phyloP scores from a whole-genome alignment of 1,139 yeast genomes.

The Taiozyma sp. region DNA sequence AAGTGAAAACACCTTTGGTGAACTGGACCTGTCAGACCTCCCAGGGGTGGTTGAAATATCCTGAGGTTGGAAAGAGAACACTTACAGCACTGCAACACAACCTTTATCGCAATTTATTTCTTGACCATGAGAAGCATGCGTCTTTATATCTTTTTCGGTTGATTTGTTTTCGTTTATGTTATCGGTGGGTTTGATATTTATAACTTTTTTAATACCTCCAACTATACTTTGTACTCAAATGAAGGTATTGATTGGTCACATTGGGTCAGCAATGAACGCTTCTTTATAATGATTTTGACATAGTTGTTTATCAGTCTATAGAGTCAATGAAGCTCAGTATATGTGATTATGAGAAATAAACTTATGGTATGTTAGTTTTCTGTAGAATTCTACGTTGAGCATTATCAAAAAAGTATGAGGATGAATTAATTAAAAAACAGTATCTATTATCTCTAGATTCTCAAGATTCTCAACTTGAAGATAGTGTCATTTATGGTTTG shows the following conservation, averaged over 20 bases:
- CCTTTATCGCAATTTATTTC: not conserved
- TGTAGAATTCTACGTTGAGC: not conserved
- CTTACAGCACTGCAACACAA: not conserved
- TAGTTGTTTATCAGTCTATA: not conserved
- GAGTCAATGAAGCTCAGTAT: conserved; percentile 11
- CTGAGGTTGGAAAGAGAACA: not conserved
- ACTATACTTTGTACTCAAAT: not conserved
- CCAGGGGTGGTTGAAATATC: conserved; percentile 2
- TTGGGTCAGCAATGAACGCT: not conserved
- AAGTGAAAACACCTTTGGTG: conserved; percentile 81
- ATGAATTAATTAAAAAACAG: not conserved
- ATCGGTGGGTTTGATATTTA: not conserved
- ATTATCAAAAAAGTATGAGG: not conserved
- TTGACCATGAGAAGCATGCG: not conserved
- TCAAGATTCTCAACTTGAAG: conserved; percentile 75
- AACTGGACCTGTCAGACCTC: not conserved
- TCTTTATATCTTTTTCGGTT: not conserved
- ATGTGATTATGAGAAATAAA: not conserved
- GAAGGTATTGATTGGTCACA: not conserved
- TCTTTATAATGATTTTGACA: not conserved
- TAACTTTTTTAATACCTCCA: not conserved
- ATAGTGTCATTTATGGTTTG: conserved; percentile 83
- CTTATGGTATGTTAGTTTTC: not conserved
- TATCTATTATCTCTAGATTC: conserved; percentile 31
- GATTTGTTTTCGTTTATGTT: not conserved